A percentile compares a stretch with the other conserved stretches of the same genome.
Evolutionary conservation across 179 eudicot species (phyloP).

Genomic region (Silene vulgaris): DNA sequence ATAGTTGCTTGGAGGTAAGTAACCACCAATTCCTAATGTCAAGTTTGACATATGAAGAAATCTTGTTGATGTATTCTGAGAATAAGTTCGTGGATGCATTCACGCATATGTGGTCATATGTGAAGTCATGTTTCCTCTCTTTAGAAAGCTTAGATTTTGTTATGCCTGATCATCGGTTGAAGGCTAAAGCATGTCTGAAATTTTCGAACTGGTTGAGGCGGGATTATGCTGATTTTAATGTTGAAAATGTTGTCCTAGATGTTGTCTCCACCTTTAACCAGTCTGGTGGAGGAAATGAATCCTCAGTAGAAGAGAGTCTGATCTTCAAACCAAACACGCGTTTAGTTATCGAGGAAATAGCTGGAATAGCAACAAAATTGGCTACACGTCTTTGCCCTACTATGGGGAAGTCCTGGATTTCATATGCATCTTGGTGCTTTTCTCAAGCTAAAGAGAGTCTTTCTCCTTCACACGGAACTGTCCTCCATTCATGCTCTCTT

Average conservation of each 20-base stretch:
- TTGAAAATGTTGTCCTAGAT: conserved; percentile 47
- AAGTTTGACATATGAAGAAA: conserved; percentile 64
- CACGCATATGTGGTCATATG: conserved; percentile 69
- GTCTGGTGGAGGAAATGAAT: conserved; percentile 27
- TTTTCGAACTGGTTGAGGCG: conserved; percentile 65
- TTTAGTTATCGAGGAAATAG: conserved; percentile 61
- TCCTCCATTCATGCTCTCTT: conserved; percentile 49
- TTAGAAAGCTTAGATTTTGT: conserved; percentile 36
- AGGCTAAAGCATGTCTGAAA: conserved; percentile 94
- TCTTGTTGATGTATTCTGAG: conserved; percentile 75
- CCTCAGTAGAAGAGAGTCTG: conserved; percentile 25
- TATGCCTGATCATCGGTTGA: conserved; percentile 43
- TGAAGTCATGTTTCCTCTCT: conserved; percentile 53
- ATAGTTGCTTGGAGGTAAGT: conserved; percentile 47
- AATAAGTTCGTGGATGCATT: conserved; percentile 69
- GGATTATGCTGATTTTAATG: conserved; percentile 39
- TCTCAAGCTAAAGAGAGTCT: conserved; percentile 61
- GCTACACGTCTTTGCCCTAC: conserved; percentile 81
- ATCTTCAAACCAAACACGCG: conserved; percentile 34
- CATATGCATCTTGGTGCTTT: conserved; percentile 97
- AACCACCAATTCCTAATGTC: conserved; percentile 35
- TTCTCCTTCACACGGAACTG: conserved; percentile 36
- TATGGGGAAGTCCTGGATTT: conserved; percentile 88
- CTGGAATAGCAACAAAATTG: conserved; percentile 63
- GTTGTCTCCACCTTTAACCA: conserved; percentile 44